A percentile compares a stretch with the other conserved stretches of the same genome.
Evolutionary conservation across 2,329 filamentous ascomycete species (phyloP).

Genomic region (Clonostachys chloroleuca): DNA sequence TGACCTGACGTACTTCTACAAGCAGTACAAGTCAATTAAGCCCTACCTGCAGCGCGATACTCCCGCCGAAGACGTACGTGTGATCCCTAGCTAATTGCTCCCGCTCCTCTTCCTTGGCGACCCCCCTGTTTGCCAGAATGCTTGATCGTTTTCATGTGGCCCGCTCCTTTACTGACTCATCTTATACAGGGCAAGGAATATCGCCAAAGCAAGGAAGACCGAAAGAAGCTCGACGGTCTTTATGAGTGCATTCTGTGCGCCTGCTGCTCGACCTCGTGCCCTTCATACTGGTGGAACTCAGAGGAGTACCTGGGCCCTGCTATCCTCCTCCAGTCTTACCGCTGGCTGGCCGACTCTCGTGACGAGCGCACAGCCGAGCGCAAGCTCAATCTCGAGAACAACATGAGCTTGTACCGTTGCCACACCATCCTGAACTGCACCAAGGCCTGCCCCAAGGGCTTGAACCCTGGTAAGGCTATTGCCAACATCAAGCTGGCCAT

Average conservation of each 20-base stretch:
- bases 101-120: neutral
- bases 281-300: conserved; percentile 99
- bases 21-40: conserved; percentile 99
- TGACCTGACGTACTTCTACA: conserved; percentile 98
- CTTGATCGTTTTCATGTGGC: neutral
- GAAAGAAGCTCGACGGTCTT: conserved; percentile 93
- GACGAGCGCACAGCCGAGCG: conserved; percentile 86
- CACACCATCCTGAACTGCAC: conserved; percentile 99
- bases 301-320: conserved; percentile 98
- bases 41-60: conserved; percentile 93
- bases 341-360: conserved; percentile 92
- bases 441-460: conserved; percentile 93
- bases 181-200: conserved; percentile 75
- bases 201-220: conserved; percentile 86
- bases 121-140: neutral
- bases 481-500: conserved; percentile 98
- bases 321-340: conserved; percentile 94
- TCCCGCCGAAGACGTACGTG: conserved; percentile 73
- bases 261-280: conserved; percentile 98
- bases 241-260: conserved; percentile 99
- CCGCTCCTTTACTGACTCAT: conserved; percentile 4
- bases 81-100: neutral
- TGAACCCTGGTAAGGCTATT: conserved; percentile 94
- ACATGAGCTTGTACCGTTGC: conserved; percentile 97
- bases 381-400: conserved; percentile 92